Evolutionary conservation across 176 grass and related monocot species (phyloP), one percentile per base, ranked within the genome.

Genomic region (Rhynchospora pubera): DNA sequence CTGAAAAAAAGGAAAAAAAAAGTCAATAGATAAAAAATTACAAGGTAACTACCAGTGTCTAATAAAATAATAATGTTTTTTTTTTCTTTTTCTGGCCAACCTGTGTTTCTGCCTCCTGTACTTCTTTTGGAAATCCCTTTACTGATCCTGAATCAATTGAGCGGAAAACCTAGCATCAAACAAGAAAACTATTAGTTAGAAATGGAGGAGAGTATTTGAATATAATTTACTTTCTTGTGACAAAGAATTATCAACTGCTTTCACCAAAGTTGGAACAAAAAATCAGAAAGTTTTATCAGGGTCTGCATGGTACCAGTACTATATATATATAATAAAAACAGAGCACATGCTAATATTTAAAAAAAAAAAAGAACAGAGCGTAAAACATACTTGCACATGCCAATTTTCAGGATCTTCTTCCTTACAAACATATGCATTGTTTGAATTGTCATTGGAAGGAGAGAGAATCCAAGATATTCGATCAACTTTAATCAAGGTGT

Each of bases 61-160:
- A n/a, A 81, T 64, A 15, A 11, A 55, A 78, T 57, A 26, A 30
- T 65, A 14, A 53, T 26, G 28, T 18, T 80, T 56, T 24, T 9
- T 45, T 56, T 24, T 9, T 45, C 2, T 50, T 26, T 45, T 67
- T 75, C 32, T 55, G 5, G n/a, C 71, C 51, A 50, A 91, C 90
- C 90, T 85, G 83, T 60, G 85, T 79, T 71, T 87, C 85, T 39
- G 90, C 90, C 78, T 89, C 87, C 32, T 92, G 90, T 69, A 92
- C 85, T 65, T 85, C 32, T 76, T 92, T 92, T 3, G 90, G 90
- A 82, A 92, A 92, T 30, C 90, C 90, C 80, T 78, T 92, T 7
- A 92, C 85, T 22, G 87, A 92, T 79, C 90, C 90, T 30, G 85
- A 89, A 92, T 92, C 90, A 43, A 92, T 92, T 10, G 90, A 92